Evolutionary conservation across 179 eudicot species (phyloP).

Genomic region (Gypsophila paniculata): DNA sequence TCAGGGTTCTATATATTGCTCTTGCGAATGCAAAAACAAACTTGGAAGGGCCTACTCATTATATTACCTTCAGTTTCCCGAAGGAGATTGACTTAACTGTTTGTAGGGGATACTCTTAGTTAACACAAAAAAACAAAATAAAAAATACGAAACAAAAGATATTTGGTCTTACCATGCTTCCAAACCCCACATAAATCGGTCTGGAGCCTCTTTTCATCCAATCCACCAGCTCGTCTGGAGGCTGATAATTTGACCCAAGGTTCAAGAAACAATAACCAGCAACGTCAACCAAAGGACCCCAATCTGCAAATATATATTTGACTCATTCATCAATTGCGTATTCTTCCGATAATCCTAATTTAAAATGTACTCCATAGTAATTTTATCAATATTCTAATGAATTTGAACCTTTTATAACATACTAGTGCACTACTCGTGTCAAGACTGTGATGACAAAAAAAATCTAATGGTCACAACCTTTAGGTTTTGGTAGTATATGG

Average conservation of each 20-base stretch:
- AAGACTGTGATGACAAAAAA: background rate
- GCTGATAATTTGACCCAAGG: slow-evolving; percentile 65
- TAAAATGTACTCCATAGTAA: background rate
- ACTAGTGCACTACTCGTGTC: background rate
- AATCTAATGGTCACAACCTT: slow-evolving; percentile 37
- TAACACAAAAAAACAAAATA: too few species aligned
- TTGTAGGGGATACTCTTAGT: too few species aligned
- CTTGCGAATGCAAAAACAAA: too few species aligned
- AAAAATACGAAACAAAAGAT: too few species aligned
- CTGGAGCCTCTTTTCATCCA: slow-evolving; percentile 74
- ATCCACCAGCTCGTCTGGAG: slow-evolving; percentile 54
- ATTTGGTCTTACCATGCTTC: slow-evolving; percentile 98
- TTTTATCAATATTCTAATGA: too few species aligned
- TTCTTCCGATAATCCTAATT: background rate
- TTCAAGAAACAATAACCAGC: slow-evolving; percentile 92
- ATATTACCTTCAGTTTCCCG: too few species aligned
- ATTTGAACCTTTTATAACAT: too few species aligned
- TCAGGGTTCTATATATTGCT: too few species aligned
- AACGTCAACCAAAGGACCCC: slow-evolving; percentile 92
- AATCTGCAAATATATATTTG: slow-evolving; percentile 48
- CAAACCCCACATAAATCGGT: slow-evolving; percentile 90
- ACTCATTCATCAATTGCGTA: background rate
- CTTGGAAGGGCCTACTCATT: too few species aligned
- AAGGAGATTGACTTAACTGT: too few species aligned
- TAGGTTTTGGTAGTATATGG: slow-evolving; percentile 80